Evolutionary conservation across 352 stramenopile species (phyloP).

Genomic region (Phytophthora sansomeana): DNA sequence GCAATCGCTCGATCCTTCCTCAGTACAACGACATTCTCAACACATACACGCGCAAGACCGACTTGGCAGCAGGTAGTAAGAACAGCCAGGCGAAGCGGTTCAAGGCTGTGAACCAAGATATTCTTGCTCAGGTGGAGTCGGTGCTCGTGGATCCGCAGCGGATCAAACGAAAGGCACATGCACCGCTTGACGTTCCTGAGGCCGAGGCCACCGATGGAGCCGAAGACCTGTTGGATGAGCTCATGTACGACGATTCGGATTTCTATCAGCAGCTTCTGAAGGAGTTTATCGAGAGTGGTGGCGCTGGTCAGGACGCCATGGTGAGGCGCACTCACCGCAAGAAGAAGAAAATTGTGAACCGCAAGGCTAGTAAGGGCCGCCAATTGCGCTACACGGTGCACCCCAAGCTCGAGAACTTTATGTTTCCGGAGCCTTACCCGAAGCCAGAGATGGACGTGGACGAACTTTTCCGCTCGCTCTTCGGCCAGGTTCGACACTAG

Average conservation of each 20-base stretch:
- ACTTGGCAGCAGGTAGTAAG: conserved; percentile 57
- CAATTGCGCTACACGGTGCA: conserved; percentile 86
- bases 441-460: conserved; percentile 82
- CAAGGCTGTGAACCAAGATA: conserved; percentile 89
- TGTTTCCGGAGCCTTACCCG: conserved; percentile 88
- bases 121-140: conserved; percentile 85
- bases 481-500: conserved; percentile 67
- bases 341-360: conserved; percentile 90
- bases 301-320: conserved; percentile 57
- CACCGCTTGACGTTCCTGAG: conserved; percentile 50
- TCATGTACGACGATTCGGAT: conserved; percentile 90
- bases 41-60: conserved; percentile 79
- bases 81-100: conserved; percentile 85
- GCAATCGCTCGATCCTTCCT: conserved; percentile 59
- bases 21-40: conserved; percentile 89
- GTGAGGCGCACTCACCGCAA: conserved; percentile 75
- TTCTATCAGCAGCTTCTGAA: conserved; percentile 92
- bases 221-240: conserved; percentile 74
- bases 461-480: conserved; percentile 88
- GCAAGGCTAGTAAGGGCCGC: conserved; percentile 88
- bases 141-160: conserved; percentile 84
- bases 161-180: conserved; percentile 87
- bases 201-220: conserved; percentile 40
- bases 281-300: conserved; percentile 88
- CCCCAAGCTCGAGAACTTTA: conserved; percentile 91